Percentiles rank a stretch among this genome's conserved stretches.
Evolutionary conservation across 768 basidiomycete species (phyloP).

Genomic region (Trametes cingulata): DNA sequence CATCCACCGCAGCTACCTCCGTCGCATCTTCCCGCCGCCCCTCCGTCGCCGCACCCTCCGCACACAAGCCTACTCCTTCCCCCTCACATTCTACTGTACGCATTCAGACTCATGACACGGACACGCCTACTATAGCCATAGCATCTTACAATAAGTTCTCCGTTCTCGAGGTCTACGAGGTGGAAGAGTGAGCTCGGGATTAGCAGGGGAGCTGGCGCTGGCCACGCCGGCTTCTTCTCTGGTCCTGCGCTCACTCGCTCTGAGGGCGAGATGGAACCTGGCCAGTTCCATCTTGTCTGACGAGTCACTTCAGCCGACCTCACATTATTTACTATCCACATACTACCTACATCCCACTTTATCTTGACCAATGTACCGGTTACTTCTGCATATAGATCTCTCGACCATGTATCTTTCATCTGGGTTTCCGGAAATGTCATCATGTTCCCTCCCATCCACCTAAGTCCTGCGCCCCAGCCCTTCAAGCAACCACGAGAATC

Average conservation of each 20-base stretch:
- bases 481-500: too few species aligned
- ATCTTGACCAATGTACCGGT: background rate
- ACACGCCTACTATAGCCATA: background rate
- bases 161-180: constrained; percentile 5
- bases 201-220: background rate
- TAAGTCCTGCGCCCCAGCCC: too few species aligned
- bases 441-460: too few species aligned
- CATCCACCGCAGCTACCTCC: background rate
- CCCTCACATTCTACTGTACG: background rate
- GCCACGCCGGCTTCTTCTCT: too few species aligned
- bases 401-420: too few species aligned
- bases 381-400: too few species aligned
- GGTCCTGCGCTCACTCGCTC: too few species aligned
- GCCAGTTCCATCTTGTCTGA: constrained; percentile 3
- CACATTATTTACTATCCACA: background rate
- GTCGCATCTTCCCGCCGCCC: background rate
- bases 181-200: background rate
- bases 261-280: too few species aligned
- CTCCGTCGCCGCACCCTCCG: background rate
- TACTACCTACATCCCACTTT: too few species aligned
- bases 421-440: too few species aligned
- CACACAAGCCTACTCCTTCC: background rate
- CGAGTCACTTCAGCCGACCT: background rate
- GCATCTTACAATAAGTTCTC: background rate
- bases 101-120: background rate